Conservation (phyloP, 257 asterid species). For the Forsythia viridissima region DNA sequence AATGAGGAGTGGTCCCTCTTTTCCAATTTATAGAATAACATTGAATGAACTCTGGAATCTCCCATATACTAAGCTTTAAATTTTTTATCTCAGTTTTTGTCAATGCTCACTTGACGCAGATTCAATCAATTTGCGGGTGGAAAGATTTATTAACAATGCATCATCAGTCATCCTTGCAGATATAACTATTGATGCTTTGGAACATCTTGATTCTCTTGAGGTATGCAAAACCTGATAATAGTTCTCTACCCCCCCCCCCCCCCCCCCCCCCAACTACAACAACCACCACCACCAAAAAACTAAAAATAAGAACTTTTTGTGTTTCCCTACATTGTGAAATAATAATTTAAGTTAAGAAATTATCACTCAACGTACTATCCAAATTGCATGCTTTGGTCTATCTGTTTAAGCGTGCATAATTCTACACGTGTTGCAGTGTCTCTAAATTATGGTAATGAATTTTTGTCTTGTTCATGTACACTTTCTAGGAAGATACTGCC, state of each 20-base stretch:
- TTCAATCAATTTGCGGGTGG: constrained; percentile 57
- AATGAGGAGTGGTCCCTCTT: neutral
- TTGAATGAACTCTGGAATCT: neutral
- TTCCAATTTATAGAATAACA: neutral
- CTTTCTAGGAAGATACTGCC: neutral
- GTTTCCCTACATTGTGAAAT: neutral
- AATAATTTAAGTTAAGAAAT: neutral
- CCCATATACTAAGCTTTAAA: neutral
- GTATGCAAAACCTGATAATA: constrained; percentile 35
- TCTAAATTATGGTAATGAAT: neutral
- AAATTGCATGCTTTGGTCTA: neutral
- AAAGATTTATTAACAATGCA: constrained; percentile 59
- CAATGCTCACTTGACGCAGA: constrained; percentile 42
- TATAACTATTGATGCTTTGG: constrained; percentile 54
- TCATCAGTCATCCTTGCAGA: constrained; percentile 68
- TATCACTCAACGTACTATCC: neutral
- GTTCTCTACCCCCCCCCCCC: neutral
- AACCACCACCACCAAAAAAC: neutral
- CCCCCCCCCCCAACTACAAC: neutral
- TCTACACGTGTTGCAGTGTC: neutral
- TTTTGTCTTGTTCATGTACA: neutral
- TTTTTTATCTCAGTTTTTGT: neutral
- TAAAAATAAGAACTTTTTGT: neutral
- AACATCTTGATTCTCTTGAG: constrained; percentile 76
- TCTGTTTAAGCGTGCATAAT: neutral